phyloP scores from a whole-genome alignment of 306 rosid genomes.

The Argentina anserina region DNA sequence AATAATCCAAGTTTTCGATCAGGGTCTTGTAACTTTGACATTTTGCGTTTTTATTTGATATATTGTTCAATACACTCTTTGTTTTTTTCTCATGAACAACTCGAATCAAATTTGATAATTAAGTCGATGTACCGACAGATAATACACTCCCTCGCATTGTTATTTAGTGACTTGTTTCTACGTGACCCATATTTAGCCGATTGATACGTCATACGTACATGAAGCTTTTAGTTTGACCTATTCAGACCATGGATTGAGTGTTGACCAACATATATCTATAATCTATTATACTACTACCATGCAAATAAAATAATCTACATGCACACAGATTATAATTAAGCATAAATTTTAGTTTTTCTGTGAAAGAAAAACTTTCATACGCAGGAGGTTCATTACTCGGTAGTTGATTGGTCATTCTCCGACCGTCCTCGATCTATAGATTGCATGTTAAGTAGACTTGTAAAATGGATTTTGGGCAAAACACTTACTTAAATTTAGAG shows the following conservation, averaged over 20 bases:
- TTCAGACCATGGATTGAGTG: slow-evolving; percentile 6
- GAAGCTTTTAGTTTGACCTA: slow-evolving; percentile 21
- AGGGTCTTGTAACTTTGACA: neutral
- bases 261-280: slow-evolving; percentile 7
- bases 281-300: neutral
- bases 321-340: too few relatives aligned
- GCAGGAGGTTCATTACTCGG: neutral
- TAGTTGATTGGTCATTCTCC: neutral
- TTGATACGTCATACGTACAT: too few relatives aligned
- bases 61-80: neutral
- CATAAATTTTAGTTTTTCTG: neutral
- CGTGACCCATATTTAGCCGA: neutral
- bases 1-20: neutral
- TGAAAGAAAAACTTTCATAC: neutral
- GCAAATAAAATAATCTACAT: neutral
- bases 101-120: neutral
- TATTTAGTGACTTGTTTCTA: slow-evolving; percentile 8
- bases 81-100: neutral
- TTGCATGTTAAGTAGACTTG: neutral
- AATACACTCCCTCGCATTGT: neutral
- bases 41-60: neutral
- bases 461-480: too few relatives aligned
- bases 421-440: neutral
- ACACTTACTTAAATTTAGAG: too few relatives aligned
- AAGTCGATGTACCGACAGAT: too few relatives aligned